phyloP scores from a whole-genome alignment of 1,139 yeast genomes.

The Wickerhamomyces sp. region DNA sequence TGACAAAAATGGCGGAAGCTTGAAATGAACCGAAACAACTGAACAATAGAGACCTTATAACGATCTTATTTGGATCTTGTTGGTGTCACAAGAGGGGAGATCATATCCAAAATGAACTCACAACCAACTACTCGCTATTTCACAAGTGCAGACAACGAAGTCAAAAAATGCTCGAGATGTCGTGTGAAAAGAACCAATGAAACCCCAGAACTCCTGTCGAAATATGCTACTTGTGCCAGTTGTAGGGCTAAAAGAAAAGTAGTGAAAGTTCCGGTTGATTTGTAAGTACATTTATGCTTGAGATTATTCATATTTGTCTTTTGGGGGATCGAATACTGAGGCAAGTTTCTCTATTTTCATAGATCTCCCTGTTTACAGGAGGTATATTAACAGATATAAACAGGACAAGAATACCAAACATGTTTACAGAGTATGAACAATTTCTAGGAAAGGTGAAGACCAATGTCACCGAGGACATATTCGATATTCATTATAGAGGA shows the following conservation, averaged over 20 bases:
- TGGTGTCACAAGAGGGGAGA: no score
- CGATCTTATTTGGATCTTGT: no score
- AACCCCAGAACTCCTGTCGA: conserved; percentile 25
- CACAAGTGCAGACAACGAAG: conserved; percentile 2
- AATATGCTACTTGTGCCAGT: conserved; percentile 34
- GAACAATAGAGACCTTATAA: neutral
- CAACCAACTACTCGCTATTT: neutral
- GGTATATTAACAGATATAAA: no score
- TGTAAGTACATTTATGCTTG: conserved; percentile 2
- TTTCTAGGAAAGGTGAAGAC: conserved; percentile 28
- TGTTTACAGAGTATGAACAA: conserved; percentile 27
- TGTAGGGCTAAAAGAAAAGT: conserved; percentile 36
- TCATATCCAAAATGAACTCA: no score
- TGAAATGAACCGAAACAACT: neutral
- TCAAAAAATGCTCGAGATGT: conserved; percentile 37
- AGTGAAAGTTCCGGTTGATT: conserved; percentile 12
- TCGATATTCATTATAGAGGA: conserved; percentile 29
- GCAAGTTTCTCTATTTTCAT: no score
- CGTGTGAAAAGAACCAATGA: conserved; percentile 33
- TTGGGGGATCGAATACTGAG: no score
- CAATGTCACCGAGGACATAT: conserved; percentile 28
- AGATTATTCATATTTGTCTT: no score
- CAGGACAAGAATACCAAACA: conserved; percentile 11
- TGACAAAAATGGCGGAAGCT: neutral
- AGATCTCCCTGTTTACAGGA: no score